phyloP scores from a whole-genome alignment of 2,329 filamentous ascomycete species.

The Apiospora aurea region DNA sequence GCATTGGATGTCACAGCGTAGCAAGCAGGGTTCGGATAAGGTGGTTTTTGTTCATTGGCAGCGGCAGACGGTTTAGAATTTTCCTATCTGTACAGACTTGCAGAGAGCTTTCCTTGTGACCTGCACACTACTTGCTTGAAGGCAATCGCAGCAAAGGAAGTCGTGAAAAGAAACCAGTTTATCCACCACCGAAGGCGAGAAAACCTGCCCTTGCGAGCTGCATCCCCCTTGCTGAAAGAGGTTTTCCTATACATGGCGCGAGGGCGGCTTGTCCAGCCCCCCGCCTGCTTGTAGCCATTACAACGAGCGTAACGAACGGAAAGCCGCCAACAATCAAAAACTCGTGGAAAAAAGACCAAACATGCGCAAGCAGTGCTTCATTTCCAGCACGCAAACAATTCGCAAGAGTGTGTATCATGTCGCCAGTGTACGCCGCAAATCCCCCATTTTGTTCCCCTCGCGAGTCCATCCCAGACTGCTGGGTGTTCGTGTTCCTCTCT shows the following conservation, averaged over 20 bases:
- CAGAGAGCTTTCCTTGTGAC: slow-evolving; percentile 39
- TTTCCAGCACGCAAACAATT: slow-evolving; percentile 9
- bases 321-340: slow-evolving; percentile 42
- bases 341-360: slow-evolving; percentile 31
- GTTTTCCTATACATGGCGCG: slow-evolving; percentile 37
- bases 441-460: slow-evolving; percentile 26
- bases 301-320: slow-evolving; percentile 60
- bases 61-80: slow-evolving; percentile 33
- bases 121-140: slow-evolving; percentile 37
- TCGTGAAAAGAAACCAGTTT: slow-evolving; percentile 40
- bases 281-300: slow-evolving; percentile 51
- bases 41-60: slow-evolving; percentile 31
- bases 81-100: slow-evolving; percentile 40
- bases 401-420: slow-evolving; percentile 31
- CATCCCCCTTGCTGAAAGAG: slow-evolving; percentile 30
- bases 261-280: slow-evolving; percentile 47
- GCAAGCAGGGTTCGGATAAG: background rate
- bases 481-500: slow-evolving; percentile 30
- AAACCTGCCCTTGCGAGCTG: slow-evolving; percentile 26
- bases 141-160: slow-evolving; percentile 35
- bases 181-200: slow-evolving; percentile 47
- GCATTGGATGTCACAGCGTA: background rate
- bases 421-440: slow-evolving; percentile 39
- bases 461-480: slow-evolving; percentile 24
- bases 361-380: slow-evolving; percentile 34